Evolutionary conservation across 192 early-diverging fungal species (phyloP), one percentile per base, ranked within the genome.

Genomic region (Entomortierella chlamydospora): DNA sequence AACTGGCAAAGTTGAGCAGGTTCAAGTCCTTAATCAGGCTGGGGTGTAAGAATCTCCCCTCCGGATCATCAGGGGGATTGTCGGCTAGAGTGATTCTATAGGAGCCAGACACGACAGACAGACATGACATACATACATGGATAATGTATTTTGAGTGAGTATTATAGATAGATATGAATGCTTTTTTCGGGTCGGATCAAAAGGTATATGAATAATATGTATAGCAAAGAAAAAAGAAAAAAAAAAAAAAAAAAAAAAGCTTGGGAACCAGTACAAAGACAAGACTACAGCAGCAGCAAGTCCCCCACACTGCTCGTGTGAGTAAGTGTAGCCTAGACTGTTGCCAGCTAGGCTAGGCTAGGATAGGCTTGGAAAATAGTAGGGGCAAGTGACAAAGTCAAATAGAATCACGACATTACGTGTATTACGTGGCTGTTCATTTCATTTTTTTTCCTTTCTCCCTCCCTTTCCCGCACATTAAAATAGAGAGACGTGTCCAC

Each of bases 51-150:
- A 64, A 60, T 55, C 73, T 64, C 73, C 73, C 73, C 67, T 78
- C 73, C 55, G 66, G 66, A 49, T 78, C 73, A 69, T 64, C 66
- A 70, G 73, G 73, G 29, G 73, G 62, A 65, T 65, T 78, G 67
- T 78, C 73, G 61, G 61, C 67, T 64, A 78, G 54, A 30, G 73
- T 78, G 58, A 78, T 69, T 78, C 73, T 78, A 69, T 33, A 69
- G 20, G 43, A 12, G 61, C 4, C 7, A 58, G 34, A 39, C 25
- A 34, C 33, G 34, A 58, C 34, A 10, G 10, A 37, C 5, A 37
- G n/a, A n/a, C n/a, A n/a, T n/a, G n/a, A n/a, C n/a, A n/a, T n/a
- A n/a, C n/a, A n/a, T n/a, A n/a, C n/a, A n/a, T n/a, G n/a, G n/a
- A n/a, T n/a, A n/a, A n/a, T n/a, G n/a, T n/a, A n/a, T n/a, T n/a